These are phyloP conservation scores for Parathielavia appendiculata DNA, from an alignment of 495 filamentous ascomycete genomes.

Conservation along the genomic window DNA sequence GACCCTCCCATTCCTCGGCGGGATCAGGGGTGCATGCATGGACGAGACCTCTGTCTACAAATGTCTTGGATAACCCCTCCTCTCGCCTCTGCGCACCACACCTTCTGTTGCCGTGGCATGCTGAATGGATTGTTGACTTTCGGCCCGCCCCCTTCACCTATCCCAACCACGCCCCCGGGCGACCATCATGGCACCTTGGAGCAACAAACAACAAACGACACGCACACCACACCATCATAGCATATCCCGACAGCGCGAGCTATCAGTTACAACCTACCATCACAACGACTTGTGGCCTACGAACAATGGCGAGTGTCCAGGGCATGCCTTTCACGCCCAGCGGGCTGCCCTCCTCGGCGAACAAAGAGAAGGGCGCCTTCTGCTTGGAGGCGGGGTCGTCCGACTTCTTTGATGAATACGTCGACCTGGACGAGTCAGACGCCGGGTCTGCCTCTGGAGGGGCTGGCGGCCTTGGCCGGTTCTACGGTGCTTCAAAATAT, in stretches of 20 bases:
- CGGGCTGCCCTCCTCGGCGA: conserved; percentile 23
- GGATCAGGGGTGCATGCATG: conserved; percentile 11
- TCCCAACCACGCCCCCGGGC: conserved; percentile 5
- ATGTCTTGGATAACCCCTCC: conserved; percentile 26
- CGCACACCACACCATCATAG: not conserved
- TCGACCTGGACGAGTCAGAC: conserved; percentile 34
- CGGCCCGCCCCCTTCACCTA: conserved; percentile 6
- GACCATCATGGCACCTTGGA: conserved; percentile 18
- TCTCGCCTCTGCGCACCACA: conserved; percentile 17
- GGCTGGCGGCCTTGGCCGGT: conserved; percentile 18
- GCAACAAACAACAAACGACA: conserved; percentile 9
- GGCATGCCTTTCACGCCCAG: conserved; percentile 24
- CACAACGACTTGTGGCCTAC: conserved; percentile 1
- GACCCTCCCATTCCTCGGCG: conserved; percentile 21
- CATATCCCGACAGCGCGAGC: not conserved
- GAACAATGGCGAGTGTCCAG: conserved; percentile 27
- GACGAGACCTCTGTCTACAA: conserved; percentile 23
- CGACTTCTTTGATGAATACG: conserved; percentile 47
- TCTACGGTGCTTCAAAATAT: conserved; percentile 17
- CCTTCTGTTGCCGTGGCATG: conserved; percentile 28
- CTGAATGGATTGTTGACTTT: conserved; percentile 29
- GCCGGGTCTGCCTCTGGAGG: conserved; percentile 19
- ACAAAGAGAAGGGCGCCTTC: conserved; percentile 38
- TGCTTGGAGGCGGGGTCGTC: conserved; percentile 33
- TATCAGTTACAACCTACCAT: not conserved